Evolutionary conservation across 139 green algal species (phyloP).

Genomic region (Volvox reticuliferus): DNA sequence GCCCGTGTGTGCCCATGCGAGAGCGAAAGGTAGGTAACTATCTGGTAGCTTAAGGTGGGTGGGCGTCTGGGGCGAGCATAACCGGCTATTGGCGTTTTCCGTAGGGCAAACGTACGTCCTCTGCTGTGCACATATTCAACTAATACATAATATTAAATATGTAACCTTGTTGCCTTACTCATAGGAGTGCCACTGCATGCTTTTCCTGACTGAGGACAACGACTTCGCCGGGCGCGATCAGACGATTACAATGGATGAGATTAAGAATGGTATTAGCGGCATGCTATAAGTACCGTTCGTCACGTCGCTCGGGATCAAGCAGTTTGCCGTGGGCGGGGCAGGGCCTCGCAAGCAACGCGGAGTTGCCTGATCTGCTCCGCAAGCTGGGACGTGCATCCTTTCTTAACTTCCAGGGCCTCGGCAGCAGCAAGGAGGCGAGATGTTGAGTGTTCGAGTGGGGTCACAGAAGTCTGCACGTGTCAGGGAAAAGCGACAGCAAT

Average conservation of each 20-base stretch:
- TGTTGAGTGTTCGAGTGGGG: neutral
- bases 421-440: neutral
- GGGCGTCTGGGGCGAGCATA: no score
- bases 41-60: no score
- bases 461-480: neutral
- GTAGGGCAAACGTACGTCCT: neutral
- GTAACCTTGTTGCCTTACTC: neutral
- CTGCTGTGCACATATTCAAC: neutral
- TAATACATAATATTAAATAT: neutral
- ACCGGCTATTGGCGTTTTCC: no score
- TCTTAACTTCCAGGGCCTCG: neutral
- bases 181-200: slow-evolving; percentile 99
- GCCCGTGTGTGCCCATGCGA: slow-evolving; percentile 98
- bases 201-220: slow-evolving; percentile 98
- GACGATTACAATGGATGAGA: slow-evolving; percentile 70
- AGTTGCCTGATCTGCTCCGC: neutral
- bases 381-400: neutral
- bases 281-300: slow-evolving; percentile 43
- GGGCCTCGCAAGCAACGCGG: neutral
- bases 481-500: neutral
- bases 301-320: no score
- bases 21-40: slow-evolving; percentile 85
- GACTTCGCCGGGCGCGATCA: slow-evolving; percentile 95
- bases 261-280: slow-evolving; percentile 55
- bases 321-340: neutral